Evolutionary conservation across 768 basidiomycete genomes (phyloP), one percentile per base, ranked within the genome.

Genomic region (Amanita muscaria): DNA sequence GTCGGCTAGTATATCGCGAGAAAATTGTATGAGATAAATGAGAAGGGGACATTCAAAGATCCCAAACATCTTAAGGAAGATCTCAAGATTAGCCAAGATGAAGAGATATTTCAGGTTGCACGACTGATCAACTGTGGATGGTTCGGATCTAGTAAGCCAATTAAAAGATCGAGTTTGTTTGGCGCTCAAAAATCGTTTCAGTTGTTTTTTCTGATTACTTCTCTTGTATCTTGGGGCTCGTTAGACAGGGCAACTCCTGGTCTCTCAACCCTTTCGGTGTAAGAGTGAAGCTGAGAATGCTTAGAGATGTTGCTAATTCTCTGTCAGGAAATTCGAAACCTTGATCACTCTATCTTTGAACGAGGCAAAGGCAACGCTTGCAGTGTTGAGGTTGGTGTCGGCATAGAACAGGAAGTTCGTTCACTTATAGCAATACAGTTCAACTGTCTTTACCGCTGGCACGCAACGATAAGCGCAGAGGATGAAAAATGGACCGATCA

Each of bases 161-260:
- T n/a, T 15, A 6, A 2, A 2, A 35, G 14, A 34, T 40, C 32
- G 44, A 42, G 44, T 30, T n/a, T 14, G 19, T 43, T 24, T 22
- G 33, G 10, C 45, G 31, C 38, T 52, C 24, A 40, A 29, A 27
- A 50, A 30, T 30, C 44, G 15, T 29, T 32, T 32, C 41, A 64
- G 74, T 79, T 14, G 77, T 88, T n/a, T 86, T 88, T 61, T 78
- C 83, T 2, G 88, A 89, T 54, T 91, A 91, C 62, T 81, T 91
- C 60, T 80, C 80, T 15, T 66, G 73, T 18, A 91, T 91, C 51
- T 61, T 91, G 24, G 88, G 88, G n/a, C 67, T 89, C 12, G 76
- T 83, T 36, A 68, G 88, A 44, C 64, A 80, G 41, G 88, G 88
- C 0, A 87, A 66, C 45, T 78, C 62, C 50, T 91, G 88, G 88